These are phyloP conservation scores for Daldinia loculata DNA, from an alignment of 495 filamentous ascomycete species.

Conservation along the genomic window DNA sequence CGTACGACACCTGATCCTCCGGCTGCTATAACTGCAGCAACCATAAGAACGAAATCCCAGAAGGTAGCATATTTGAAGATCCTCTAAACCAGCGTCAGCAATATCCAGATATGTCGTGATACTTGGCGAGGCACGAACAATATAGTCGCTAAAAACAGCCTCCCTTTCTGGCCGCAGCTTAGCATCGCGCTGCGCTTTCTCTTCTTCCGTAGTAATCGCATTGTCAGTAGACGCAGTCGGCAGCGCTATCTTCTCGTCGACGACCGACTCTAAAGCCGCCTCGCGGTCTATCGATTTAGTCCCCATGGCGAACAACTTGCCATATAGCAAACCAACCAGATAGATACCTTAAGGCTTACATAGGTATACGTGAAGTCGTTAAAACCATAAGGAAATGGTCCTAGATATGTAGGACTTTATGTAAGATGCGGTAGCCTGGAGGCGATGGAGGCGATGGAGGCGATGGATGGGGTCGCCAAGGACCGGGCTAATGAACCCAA, in stretches of 20 bases:
- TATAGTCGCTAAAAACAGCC: slow-evolving; percentile 52
- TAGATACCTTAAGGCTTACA: not conserved
- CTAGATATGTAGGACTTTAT: not conserved
- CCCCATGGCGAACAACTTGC: slow-evolving; percentile 18
- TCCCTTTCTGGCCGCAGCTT: slow-evolving; percentile 54
- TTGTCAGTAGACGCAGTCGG: slow-evolving; percentile 11
- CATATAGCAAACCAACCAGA: slow-evolving; percentile 1
- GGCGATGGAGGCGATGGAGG: not conserved
- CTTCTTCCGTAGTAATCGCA: slow-evolving; percentile 29
- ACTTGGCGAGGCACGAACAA: slow-evolving; percentile 33
- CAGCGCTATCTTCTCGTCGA: slow-evolving; percentile 23
- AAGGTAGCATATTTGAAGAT: slow-evolving; percentile 56
- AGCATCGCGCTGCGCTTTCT: slow-evolving; percentile 41
- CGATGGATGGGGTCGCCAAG: slow-evolving; percentile 5
- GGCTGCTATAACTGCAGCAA: slow-evolving; percentile 43
- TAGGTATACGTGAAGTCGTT: not conserved
- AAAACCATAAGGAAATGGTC: not conserved
- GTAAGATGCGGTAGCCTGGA: not conserved
- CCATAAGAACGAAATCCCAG: slow-evolving; percentile 53
- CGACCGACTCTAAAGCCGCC: slow-evolving; percentile 11
- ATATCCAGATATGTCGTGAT: not conserved
- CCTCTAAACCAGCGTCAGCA: slow-evolving; percentile 40
- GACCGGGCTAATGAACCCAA: not conserved
- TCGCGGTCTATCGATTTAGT: slow-evolving; percentile 26
- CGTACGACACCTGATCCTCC: slow-evolving; percentile 44